These are phyloP conservation scores for Tephrocybe sp. DNA, from an alignment of 768 basidiomycete genomes.

Conservation along the genomic window DNA sequence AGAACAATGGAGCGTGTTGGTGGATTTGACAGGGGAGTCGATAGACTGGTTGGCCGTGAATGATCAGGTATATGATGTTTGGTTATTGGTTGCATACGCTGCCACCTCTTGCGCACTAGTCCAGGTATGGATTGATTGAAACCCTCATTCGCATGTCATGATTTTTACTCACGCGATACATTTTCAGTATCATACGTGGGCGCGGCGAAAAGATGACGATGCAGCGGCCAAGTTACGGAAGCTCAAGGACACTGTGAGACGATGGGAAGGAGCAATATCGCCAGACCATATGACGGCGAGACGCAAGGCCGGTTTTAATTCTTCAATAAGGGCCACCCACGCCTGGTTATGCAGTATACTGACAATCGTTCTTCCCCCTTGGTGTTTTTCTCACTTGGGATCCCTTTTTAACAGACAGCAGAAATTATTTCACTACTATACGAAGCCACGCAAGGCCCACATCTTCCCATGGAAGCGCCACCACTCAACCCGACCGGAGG, in stretches of 20 bases:
- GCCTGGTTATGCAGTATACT: slow-evolving; percentile 7
- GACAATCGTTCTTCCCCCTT: slow-evolving; percentile 3
- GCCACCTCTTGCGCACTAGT: slow-evolving; percentile 87
- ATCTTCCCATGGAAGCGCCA: slow-evolving; percentile 50
- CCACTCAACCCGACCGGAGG: slow-evolving; percentile 79
- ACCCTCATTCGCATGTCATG: not conserved
- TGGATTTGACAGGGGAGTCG: slow-evolving; percentile 69
- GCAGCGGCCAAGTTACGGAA: slow-evolving; percentile 75
- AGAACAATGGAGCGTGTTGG: slow-evolving; percentile 74
- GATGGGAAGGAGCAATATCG: slow-evolving; percentile 85
- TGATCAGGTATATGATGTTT: slow-evolving; percentile 80
- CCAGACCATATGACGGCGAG: slow-evolving; percentile 94
- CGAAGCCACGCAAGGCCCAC: slow-evolving; percentile 86
- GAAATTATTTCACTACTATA: slow-evolving; percentile 91
- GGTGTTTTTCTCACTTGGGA: slow-evolving; percentile 6
- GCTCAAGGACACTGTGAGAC: slow-evolving; percentile 78
- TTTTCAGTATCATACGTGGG: slow-evolving; percentile 89
- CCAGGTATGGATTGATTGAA: slow-evolving; percentile 52
- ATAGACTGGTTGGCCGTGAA: slow-evolving; percentile 90
- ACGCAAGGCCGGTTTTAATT: slow-evolving; percentile 64
- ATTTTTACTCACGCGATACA: slow-evolving; percentile 3
- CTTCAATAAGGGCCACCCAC: slow-evolving; percentile 9
- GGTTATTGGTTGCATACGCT: slow-evolving; percentile 85
- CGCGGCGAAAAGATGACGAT: slow-evolving; percentile 71
- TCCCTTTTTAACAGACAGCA: slow-evolving; percentile 56